These are phyloP conservation scores for Capronia coronata DNA, from an alignment of 2,329 filamentous ascomycete species.

Conservation along the genomic window DNA sequence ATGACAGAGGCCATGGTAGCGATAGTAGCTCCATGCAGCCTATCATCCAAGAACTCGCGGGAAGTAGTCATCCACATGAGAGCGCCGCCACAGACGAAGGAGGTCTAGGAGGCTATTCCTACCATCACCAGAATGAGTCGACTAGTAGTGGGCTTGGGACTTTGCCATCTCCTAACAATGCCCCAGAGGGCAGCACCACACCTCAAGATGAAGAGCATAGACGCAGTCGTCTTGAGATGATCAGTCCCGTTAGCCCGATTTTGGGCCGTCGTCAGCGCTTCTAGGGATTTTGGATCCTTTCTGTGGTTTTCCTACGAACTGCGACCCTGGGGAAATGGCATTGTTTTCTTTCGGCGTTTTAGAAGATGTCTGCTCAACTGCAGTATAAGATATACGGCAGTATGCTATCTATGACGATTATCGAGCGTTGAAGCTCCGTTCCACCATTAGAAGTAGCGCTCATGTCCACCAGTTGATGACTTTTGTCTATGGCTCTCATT, in stretches of 20 bases:
- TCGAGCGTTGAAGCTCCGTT: background rate
- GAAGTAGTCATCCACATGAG: background rate
- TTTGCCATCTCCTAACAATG: slow-evolving; percentile 6
- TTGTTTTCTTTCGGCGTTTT: background rate
- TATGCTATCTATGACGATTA: background rate
- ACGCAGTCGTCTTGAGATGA: slow-evolving; percentile 13
- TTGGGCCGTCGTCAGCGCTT: background rate
- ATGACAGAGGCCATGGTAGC: slow-evolving; percentile 4
- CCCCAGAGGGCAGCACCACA: background rate
- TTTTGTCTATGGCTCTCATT: background rate
- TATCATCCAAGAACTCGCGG: slow-evolving; percentile 15
- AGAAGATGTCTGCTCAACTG: background rate
- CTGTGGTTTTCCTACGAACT: background rate
- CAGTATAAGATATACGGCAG: background rate
- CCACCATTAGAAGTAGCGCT: background rate
- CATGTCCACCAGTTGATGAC: slow-evolving; percentile 8
- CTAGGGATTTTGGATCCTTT: background rate
- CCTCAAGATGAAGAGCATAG: slow-evolving; percentile 9
- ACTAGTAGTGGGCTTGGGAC: slow-evolving; percentile 17
- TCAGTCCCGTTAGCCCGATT: slow-evolving; percentile 20
- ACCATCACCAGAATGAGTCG: slow-evolving; percentile 17
- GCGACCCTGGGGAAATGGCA: background rate
- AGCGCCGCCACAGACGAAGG: background rate
- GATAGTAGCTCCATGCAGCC: slow-evolving; percentile 18
- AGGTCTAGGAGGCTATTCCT: background rate